Evolutionary conservation across 2,329 filamentous ascomycete species (phyloP).

Genomic region (Fusarium gaditjirri): DNA sequence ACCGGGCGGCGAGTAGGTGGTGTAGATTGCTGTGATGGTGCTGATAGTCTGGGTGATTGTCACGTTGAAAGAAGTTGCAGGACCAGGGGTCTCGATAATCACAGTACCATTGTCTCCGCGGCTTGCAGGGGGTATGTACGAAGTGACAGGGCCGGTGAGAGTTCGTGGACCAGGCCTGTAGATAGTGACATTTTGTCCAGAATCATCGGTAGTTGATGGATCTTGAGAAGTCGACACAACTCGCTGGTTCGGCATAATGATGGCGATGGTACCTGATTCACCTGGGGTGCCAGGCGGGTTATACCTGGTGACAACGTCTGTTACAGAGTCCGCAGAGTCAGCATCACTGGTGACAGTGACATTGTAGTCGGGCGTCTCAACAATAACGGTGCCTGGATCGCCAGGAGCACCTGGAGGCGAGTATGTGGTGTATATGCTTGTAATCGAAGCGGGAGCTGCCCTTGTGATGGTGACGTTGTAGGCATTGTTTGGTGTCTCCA

Average conservation of each 20-base stretch:
- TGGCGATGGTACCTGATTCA: constrained; percentile 23
- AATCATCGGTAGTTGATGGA: not conserved
- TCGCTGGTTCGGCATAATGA: constrained; percentile 17
- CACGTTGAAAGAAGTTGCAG: constrained; percentile 9
- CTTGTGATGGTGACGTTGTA: constrained; percentile 28
- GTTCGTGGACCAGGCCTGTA: constrained; percentile 18
- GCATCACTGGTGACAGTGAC: constrained; percentile 9
- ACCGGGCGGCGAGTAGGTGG: constrained; percentile 20
- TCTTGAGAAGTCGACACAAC: not conserved
- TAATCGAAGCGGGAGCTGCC: constrained; percentile 8
- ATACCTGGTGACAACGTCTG: constrained; percentile 10
- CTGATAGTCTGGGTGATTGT: constrained; percentile 22
- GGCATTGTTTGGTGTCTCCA: constrained; percentile 19
- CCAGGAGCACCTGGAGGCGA: constrained; percentile 13
- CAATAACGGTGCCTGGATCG: constrained; percentile 24
- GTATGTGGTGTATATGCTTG: constrained; percentile 8
- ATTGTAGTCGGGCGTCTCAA: constrained; percentile 25
- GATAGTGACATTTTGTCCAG: constrained; percentile 21
- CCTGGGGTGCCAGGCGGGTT: constrained; percentile 15
- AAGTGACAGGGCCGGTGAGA: constrained; percentile 25
- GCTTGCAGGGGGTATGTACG: constrained; percentile 15
- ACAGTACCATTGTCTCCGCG: constrained; percentile 22
- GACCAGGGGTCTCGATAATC: constrained; percentile 25
- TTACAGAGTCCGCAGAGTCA: not conserved
- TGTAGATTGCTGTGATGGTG: constrained; percentile 27